phyloP scores from a whole-genome alignment of 257 asterid genomes.

The Solanum neorickii region DNA sequence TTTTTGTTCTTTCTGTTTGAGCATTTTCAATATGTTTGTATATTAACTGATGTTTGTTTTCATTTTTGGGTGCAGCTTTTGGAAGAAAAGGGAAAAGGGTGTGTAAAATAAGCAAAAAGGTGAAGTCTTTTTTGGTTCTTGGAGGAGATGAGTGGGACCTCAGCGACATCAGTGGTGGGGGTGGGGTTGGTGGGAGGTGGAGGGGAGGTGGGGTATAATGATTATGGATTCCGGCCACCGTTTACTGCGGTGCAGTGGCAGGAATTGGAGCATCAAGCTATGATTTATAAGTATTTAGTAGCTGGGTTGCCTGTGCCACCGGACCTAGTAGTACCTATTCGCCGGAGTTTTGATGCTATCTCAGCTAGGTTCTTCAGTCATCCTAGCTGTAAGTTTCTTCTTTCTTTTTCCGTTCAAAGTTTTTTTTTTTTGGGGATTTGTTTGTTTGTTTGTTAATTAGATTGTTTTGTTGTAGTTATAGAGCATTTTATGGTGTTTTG shows the following conservation, averaged over 20 bases:
- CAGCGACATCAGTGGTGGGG: constrained; percentile 29
- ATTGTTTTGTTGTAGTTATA: not conserved
- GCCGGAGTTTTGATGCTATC: constrained; percentile 75
- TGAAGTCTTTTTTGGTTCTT: not conserved
- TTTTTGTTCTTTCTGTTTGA: not conserved
- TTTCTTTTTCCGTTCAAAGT: not conserved
- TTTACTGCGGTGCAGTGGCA: constrained; percentile 96
- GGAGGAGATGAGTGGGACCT: constrained; percentile 47
- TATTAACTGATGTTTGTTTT: constrained; percentile 4
- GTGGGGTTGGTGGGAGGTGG: constrained; percentile 14
- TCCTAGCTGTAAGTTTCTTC: constrained; percentile 44
- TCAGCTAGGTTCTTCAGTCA: constrained; percentile 75
- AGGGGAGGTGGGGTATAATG: constrained; percentile 36
- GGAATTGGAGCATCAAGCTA: constrained; percentile 96
- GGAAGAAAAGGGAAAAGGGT: constrained; percentile 7
- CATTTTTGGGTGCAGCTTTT: constrained; percentile 35
- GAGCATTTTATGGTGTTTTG: not conserved
- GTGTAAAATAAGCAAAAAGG: not conserved
- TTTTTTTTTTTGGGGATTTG: not conserved
- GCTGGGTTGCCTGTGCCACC: constrained; percentile 89
- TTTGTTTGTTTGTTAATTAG: not conserved
- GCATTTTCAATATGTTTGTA: not conserved
- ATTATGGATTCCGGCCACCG: constrained; percentile 53
- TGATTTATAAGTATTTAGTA: constrained; percentile 82
- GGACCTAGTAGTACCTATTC: constrained; percentile 75